Percentiles rank a stretch among this genome's conserved stretches.
Evolutionary conservation across 1,284 basidiomycete species (phyloP).

Genomic region (Volvariella volvacea): DNA sequence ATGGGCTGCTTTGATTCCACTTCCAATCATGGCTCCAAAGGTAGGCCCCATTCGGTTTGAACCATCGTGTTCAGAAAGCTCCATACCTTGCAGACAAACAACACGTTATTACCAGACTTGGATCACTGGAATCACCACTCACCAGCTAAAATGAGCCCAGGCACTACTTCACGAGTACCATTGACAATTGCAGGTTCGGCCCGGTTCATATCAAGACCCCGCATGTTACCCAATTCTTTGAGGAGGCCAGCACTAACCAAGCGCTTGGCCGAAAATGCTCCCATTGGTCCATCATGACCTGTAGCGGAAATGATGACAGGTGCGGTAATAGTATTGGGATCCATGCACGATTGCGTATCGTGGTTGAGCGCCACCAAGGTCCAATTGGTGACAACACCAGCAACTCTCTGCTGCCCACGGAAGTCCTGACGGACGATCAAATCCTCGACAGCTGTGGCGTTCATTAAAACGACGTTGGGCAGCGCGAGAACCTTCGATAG

Average conservation of each 20-base stretch:
- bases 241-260: conserved; percentile 72
- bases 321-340: conserved; percentile 79
- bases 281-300: conserved; percentile 81
- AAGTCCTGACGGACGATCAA: conserved; percentile 63
- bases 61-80: conserved; percentile 79
- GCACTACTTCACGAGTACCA: conserved; percentile 73
- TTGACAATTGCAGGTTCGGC: conserved; percentile 76
- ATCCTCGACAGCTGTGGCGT: conserved; percentile 75
- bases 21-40: conserved; percentile 79
- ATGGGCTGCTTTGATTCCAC: conserved; percentile 72
- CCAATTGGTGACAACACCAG: conserved; percentile 87
- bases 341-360: conserved; percentile 82
- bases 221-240: conserved; percentile 80
- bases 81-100: conserved; percentile 54
- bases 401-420: conserved; percentile 57
- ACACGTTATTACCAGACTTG: not conserved
- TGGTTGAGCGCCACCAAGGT: conserved; percentile 79
- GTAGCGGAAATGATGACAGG: conserved; percentile 69
- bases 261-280: conserved; percentile 80
- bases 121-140: conserved; percentile 16
- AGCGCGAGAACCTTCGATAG: conserved; percentile 68
- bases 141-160: conserved; percentile 75
- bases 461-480: conserved; percentile 73
- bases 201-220: conserved; percentile 72
- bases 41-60: conserved; percentile 79